These are phyloP conservation scores for Pisolithus albus DNA, from an alignment of 768 basidiomycete genomes.

Conservation along the genomic window DNA sequence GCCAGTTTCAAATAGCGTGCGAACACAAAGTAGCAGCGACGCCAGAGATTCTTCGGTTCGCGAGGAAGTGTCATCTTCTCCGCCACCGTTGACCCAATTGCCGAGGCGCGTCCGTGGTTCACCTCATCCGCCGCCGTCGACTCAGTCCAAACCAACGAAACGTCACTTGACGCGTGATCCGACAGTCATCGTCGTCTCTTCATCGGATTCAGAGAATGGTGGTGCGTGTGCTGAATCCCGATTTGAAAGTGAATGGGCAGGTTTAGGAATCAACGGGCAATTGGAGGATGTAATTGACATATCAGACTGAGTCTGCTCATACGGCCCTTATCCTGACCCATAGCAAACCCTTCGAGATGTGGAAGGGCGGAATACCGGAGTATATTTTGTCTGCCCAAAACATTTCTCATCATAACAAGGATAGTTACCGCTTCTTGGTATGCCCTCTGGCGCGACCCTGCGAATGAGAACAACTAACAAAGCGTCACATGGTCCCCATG, in stretches of 20 bases:
- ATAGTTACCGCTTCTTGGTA: too few species aligned
- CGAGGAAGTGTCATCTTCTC: conserved; percentile 5
- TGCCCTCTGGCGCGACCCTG: too few species aligned
- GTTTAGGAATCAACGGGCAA: neutral
- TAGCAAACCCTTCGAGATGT: too few species aligned
- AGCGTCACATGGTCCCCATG: too few species aligned
- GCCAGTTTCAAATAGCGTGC: conserved; percentile 11
- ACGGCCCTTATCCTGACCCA: too few species aligned
- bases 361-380: too few species aligned
- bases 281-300: neutral
- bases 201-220: neutral
- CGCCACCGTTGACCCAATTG: conserved; percentile 5
- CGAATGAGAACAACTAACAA: too few species aligned
- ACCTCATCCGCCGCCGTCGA: conserved; percentile 3
- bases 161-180: neutral
- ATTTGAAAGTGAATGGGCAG: too few species aligned
- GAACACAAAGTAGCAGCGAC: conserved; percentile 7
- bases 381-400: too few species aligned
- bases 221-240: neutral
- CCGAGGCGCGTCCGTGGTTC: neutral
- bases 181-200: neutral
- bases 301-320: neutral
- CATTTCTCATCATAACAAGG: too few species aligned
- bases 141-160: conserved; percentile 4
- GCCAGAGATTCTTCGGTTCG: conserved; percentile 11